A percentile compares a stretch with the other conserved stretches of the same genome.
Conservation (phyloP, 306 rosid genomes). For the Cicer yamashitae region DNA sequence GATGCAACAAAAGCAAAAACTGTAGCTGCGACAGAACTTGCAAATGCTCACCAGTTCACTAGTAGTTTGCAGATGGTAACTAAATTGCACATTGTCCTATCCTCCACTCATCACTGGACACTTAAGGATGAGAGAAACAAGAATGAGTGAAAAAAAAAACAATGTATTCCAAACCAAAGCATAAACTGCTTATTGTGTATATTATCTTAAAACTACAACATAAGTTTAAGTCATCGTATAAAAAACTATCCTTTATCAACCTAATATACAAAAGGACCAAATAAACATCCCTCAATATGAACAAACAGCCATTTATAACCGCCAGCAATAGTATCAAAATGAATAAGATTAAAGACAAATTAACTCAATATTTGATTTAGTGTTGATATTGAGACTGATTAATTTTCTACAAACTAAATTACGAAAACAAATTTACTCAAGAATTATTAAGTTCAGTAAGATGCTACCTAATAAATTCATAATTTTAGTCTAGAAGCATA, state of each 20-base stretch:
- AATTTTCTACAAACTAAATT: not conserved
- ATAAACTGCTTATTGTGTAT: constrained; percentile 14
- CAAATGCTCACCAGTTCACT: no score
- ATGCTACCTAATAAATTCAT: not conserved
- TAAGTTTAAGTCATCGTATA: constrained; percentile 10
- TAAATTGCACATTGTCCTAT: no score
- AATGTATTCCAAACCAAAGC: constrained; percentile 27
- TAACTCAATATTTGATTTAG: constrained; percentile 17
- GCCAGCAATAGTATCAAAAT: constrained; percentile 25
- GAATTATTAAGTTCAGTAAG: not conserved
- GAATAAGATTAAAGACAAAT: constrained; percentile 3
- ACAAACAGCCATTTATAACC: not conserved
- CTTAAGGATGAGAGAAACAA: constrained; percentile 15
- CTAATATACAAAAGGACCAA: constrained; percentile 9
- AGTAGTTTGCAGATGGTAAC: no score
- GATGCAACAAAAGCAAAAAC: constrained; percentile 66
- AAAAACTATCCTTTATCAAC: constrained; percentile 24
- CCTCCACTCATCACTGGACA: constrained; percentile 27
- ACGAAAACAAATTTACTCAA: not conserved
- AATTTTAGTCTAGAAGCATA: constrained; percentile 5
- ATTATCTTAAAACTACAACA: constrained; percentile 23
- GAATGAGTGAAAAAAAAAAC: not conserved
- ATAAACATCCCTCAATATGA: constrained; percentile 25
- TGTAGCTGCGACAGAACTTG: no score
- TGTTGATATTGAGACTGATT: not conserved